Base-by-base conservation (phyloP, 2,329 filamentous ascomycete species). In the Alternaria consortialis region DNA sequence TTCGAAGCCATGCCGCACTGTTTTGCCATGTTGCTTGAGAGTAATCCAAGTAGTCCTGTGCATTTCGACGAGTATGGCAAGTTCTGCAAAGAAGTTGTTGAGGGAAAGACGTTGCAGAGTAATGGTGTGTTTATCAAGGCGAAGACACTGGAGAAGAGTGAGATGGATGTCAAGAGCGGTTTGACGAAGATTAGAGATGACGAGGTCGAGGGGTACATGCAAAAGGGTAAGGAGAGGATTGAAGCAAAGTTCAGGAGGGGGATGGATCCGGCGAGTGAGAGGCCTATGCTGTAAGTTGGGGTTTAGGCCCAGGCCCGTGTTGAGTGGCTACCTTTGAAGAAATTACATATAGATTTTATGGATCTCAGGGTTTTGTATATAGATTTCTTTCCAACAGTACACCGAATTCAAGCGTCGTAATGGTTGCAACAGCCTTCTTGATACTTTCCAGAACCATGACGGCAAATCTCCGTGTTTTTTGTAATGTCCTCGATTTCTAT, bases 1-100 rank as follows among this genome's bases (percentile, higher is more conserved):
- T 95, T 88, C 74, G 89, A 93, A 75, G 90, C 87, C 3, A 94
- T 94, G 91, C 91, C 92, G 55, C 91, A 94, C 78, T 88, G 87
- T 67, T 94, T 85, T 66, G 77, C 72, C 0, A 77, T 83, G 77
- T 60, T 84, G 56, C 60, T 84, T 4, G 80, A 81, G n/a, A 58
- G 65, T 1, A 56, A 77, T 3, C 50, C 64, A 4, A 76, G 64
- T 0, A 67, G 73, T 7, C 59, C 70, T 7, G 63, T 77, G 54
- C 80, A 79, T 70, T 67, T 81, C 20, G 70, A 68, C 7, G 77
- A 77, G 44, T 81, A 76, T 70, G 78, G 73, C 0, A 63, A 64
- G 51, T 79, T 78, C 51, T 76, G 74, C 34, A 69, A 54, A 7
- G 62, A 67, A 3, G 72, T 74, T 15, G 77, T 79, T 0, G 69